A percentile compares a stretch with the other conserved stretches of the same genome.
These are phyloP conservation scores for Pleurostoma richardsiae DNA, from an alignment of 2,329 filamentous ascomycete genomes.

Conservation along the genomic window DNA sequence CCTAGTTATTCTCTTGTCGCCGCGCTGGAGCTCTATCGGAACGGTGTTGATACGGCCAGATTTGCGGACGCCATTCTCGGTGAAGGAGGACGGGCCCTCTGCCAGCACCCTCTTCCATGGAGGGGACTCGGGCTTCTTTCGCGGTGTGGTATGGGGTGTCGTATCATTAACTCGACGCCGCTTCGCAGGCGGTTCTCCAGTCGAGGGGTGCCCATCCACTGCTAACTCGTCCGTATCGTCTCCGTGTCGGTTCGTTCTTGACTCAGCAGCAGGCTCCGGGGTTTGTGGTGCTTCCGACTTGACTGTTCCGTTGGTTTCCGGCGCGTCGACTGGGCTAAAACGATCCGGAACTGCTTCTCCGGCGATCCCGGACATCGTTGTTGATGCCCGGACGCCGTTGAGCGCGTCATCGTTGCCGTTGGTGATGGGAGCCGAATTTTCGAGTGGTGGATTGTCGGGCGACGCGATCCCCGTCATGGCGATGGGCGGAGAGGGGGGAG, in stretches of 20 bases:
- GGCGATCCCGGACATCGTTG: not conserved
- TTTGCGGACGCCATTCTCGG: constrained; percentile 65
- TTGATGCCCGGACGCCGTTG: constrained; percentile 11
- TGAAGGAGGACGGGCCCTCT: constrained; percentile 83
- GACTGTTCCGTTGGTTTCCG: constrained; percentile 7
- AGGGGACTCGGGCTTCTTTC: constrained; percentile 63
- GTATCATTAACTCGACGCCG: constrained; percentile 55
- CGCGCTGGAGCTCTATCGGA: constrained; percentile 46
- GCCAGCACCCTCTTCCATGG: constrained; percentile 87
- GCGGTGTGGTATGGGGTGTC: constrained; percentile 29
- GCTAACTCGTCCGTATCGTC: constrained; percentile 10
- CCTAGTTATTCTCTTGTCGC: constrained; percentile 47
- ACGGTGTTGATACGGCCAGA: constrained; percentile 59
- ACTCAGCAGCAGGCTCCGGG: not conserved
- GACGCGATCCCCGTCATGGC: constrained; percentile 60
- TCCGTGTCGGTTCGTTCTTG: constrained; percentile 18
- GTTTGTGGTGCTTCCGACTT: not conserved
- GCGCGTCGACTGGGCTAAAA: not conserved
- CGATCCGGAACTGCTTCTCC: no score
- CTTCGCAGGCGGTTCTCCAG: constrained; percentile 52
- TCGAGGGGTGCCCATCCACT: constrained; percentile 15
- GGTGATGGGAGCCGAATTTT: constrained; percentile 21
- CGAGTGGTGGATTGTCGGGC: constrained; percentile 36
- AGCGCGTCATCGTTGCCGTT: constrained; percentile 14
- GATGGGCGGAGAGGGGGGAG: constrained; percentile 30